These are phyloP conservation scores for Arthrobotrys sphaeroides DNA, from an alignment of 2,329 filamentous ascomycete species.

Conservation along the genomic window DNA sequence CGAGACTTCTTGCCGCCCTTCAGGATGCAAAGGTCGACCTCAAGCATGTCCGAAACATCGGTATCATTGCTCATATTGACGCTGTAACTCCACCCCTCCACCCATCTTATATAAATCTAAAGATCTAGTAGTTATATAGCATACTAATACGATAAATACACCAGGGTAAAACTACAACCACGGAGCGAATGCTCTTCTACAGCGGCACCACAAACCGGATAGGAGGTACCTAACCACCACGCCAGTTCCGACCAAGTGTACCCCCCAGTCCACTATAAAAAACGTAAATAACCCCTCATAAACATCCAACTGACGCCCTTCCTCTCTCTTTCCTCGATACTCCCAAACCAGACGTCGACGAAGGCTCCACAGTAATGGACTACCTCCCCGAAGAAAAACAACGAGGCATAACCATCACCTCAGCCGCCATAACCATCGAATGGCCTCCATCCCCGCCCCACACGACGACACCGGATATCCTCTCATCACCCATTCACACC, in stretches of 20 bases:
- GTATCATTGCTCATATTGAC: constrained; percentile 98
- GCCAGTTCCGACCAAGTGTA: constrained; percentile 34
- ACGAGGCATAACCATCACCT: constrained; percentile 98
- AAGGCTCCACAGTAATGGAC: constrained; percentile 98
- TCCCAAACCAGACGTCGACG: constrained; percentile 91
- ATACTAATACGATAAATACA: constrained; percentile 65
- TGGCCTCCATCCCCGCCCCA: constrained; percentile 84
- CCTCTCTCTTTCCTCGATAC: constrained; percentile 63
- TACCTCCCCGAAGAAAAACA: constrained; percentile 99
- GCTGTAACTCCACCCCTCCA: constrained; percentile 67
- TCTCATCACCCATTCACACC: constrained; percentile 70
- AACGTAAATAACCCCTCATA: background rate
- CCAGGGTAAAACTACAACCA: constrained; percentile 93
- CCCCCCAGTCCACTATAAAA: background rate
- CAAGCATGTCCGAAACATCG: constrained; percentile 82
- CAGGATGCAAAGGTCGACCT: constrained; percentile 49
- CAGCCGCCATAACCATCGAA: constrained; percentile 95
- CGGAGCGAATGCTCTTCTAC: constrained; percentile 97
- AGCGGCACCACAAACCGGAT: constrained; percentile 78
- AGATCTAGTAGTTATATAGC: constrained; percentile 64
- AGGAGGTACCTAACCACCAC: constrained; percentile 48
- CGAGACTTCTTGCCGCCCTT: constrained; percentile 15
- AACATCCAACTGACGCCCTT: background rate
- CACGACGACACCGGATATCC: constrained; percentile 77
- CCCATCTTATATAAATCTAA: constrained; percentile 65